Evolutionary conservation across 2,329 filamentous ascomycete genomes (phyloP).

Genomic region (Exophiala bonariae): DNA sequence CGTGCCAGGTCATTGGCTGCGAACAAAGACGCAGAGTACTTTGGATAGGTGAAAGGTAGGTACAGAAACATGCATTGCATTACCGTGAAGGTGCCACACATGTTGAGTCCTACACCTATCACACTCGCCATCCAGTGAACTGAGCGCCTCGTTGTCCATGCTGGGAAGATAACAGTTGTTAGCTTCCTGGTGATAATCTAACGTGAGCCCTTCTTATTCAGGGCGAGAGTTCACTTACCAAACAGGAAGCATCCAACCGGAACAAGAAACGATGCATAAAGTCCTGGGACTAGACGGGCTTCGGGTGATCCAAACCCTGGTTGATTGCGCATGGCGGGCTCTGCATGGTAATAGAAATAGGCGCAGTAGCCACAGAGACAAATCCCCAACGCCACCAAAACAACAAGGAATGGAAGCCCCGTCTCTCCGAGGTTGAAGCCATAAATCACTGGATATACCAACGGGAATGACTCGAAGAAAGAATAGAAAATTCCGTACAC

Average conservation of each 20-base stretch:
- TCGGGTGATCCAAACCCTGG: slow-evolving; percentile 54
- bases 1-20: slow-evolving; percentile 27
- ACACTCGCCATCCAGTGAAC: slow-evolving; percentile 39
- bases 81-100: slow-evolving; percentile 17
- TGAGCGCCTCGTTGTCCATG: slow-evolving; percentile 18
- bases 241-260: slow-evolving; percentile 61
- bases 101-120: slow-evolving; percentile 42
- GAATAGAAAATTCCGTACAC: slow-evolving; percentile 51
- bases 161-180: neutral
- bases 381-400: slow-evolving; percentile 54
- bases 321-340: slow-evolving; percentile 44
- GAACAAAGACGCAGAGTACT: slow-evolving; percentile 19
- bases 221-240: neutral
- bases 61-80: slow-evolving; percentile 20
- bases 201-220: no score
- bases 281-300: slow-evolving; percentile 51
- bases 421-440: slow-evolving; percentile 58
- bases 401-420: slow-evolving; percentile 61
- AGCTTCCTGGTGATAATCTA: no score
- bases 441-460: slow-evolving; percentile 61
- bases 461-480: slow-evolving; percentile 66
- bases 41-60: slow-evolving; percentile 15
- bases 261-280: slow-evolving; percentile 51
- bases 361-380: slow-evolving; percentile 38
- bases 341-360: slow-evolving; percentile 54